Evolutionary conservation across 225 moss, liverwort and hornwort species (phyloP).

Genomic region (Ulota crispa): DNA sequence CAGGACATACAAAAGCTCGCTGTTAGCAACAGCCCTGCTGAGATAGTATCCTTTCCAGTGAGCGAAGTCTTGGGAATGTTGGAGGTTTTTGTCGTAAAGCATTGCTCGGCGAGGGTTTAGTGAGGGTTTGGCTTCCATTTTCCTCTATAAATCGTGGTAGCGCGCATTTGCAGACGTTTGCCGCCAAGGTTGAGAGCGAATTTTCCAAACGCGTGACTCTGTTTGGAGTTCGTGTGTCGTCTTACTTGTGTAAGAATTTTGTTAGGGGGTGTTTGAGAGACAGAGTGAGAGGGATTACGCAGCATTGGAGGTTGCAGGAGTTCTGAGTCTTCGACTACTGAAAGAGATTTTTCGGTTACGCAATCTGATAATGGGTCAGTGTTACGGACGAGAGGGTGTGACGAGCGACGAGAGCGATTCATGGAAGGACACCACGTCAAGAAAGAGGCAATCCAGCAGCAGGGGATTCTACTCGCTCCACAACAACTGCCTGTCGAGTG

Average conservation of each 20-base stretch:
- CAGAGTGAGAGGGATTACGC: neutral
- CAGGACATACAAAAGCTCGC: neutral
- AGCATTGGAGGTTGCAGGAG: slow-evolving; percentile 9
- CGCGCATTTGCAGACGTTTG: neutral
- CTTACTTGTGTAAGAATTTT: neutral
- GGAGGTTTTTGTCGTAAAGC: neutral
- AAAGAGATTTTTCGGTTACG: neutral
- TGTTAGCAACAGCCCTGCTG: neutral
- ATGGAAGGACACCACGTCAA: slow-evolving; percentile 26
- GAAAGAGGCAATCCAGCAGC: slow-evolving; percentile 23
- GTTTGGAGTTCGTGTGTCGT: neutral
- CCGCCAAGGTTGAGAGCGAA: neutral
- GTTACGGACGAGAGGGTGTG: slow-evolving; percentile 36
- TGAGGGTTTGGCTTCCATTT: neutral
- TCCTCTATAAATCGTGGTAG: neutral
- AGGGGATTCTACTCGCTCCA: slow-evolving; percentile 47
- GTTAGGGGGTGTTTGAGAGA: too few relatives aligned
- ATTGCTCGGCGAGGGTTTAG: neutral
- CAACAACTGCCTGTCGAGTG: slow-evolving; percentile 45
- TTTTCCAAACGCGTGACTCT: neutral
- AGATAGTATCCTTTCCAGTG: neutral
- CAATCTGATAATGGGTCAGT: slow-evolving; percentile 30
- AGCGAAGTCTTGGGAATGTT: neutral
- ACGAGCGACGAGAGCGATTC: slow-evolving; percentile 39
- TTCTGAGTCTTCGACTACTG: neutral